phyloP scores from a whole-genome alignment of 1,284 basidiomycete genomes.

The Fomitopsis palustris region DNA sequence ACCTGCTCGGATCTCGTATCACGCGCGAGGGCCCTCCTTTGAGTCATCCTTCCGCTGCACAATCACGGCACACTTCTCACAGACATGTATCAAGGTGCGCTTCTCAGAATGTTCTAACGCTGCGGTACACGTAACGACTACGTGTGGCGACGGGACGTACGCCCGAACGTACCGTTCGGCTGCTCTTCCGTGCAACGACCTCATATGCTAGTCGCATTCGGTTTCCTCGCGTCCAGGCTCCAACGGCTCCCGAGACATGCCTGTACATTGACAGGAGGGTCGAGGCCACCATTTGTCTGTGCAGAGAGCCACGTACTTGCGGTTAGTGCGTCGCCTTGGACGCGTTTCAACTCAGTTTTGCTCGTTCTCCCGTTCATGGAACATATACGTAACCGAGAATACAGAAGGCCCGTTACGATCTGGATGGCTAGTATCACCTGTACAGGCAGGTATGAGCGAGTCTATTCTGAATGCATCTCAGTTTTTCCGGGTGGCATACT shows the following conservation, averaged over 20 bases:
- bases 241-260: not conserved
- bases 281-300: not conserved
- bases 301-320: not conserved
- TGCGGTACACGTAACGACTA: not conserved
- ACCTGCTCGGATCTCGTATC: conserved; percentile 3
- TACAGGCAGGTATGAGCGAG: not conserved
- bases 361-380: not conserved
- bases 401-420: not conserved
- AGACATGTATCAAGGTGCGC: conserved; percentile 1
- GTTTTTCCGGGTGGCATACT: not conserved
- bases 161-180: not conserved
- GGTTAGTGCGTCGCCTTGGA: not conserved
- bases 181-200: not conserved
- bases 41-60: not conserved
- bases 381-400: not conserved
- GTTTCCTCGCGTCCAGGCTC: not conserved
- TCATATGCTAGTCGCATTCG: not conserved
- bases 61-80: conserved; percentile 1
- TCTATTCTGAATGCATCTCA: not conserved
- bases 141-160: not conserved
- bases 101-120: conserved; percentile 1
- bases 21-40: not conserved
- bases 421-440: not conserved
- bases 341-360: not conserved
- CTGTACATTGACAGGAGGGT: not conserved